Base-by-base conservation (phyloP, 1,139 yeast species). In the Candida labiduridarum region DNA sequence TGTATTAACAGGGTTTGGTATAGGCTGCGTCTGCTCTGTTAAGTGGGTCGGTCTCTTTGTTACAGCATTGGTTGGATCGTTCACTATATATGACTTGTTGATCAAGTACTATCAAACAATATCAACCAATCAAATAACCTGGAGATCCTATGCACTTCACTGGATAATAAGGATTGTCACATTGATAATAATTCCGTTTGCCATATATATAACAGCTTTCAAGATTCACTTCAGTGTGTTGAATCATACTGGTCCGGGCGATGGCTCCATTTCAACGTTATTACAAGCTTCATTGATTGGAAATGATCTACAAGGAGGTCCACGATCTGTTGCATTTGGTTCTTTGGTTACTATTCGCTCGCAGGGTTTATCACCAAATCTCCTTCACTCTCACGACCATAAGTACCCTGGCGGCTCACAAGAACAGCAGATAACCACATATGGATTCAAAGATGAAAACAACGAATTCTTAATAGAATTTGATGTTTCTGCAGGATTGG, bases 11-110 rank as follows among this genome's bases (percentile, higher is more conserved):
- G 99, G 99, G 7, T 53, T 87, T 6, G 82, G 91, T 10, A 82
- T 95, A 56, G 99, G 99, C 0, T 89, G 96, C 66, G 98, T 92
- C 12, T 86, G 92, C 59, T 84, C 96, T 46, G 96, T 92, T 40
- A 94, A 94, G 71, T 90, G 96, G 97, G 98, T 94, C 18, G 99
- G 99, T 4, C 69, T 92, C 46, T 91, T 94, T 63, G 84, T 88
- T 43, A 95, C 97, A 9, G 79, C 82, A 0, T 71, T 92, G 22
- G 88, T 92, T 49, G 99, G 99, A 1, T 56, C 89, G n/a, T 94
- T 91, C 71, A 87, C 91, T 3, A 68, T 88, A 11, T 79, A 80
- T 52, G 98, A 94, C 59, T 76, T 94, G 51, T 77, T 85, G 72
- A 74, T 85, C 58, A 83, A 85, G 61, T 78, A 78, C 51, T 82